Evolutionary conservation across 805 yeast genomes (phyloP).

Genomic region (Barnettozyma botsteinii): DNA sequence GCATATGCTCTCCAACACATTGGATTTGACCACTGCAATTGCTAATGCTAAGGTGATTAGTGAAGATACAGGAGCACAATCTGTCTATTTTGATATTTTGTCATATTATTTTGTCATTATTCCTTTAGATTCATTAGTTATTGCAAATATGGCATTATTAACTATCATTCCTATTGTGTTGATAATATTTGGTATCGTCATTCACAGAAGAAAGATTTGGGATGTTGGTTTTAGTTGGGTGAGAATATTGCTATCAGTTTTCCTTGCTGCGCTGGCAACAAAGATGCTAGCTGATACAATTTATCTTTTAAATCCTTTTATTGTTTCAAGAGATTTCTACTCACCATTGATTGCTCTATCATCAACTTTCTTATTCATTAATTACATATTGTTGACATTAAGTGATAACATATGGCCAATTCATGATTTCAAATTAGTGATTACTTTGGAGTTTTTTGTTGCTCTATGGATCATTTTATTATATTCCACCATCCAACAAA

Average conservation of each 20-base stretch:
- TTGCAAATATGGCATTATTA: slow-evolving; percentile 48
- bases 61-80: slow-evolving; percentile 31
- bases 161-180: slow-evolving; percentile 49
- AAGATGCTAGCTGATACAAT: slow-evolving; percentile 35
- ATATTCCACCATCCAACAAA: slow-evolving; percentile 43
- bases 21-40: slow-evolving; percentile 51
- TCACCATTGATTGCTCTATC: slow-evolving; percentile 46
- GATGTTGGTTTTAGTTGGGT: slow-evolving; percentile 40
- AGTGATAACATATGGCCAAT: slow-evolving; percentile 37
- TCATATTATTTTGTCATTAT: slow-evolving; percentile 51
- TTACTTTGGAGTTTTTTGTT: slow-evolving; percentile 48
- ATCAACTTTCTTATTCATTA: slow-evolving; percentile 44
- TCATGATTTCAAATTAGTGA: slow-evolving; percentile 54
- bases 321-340: slow-evolving; percentile 46
- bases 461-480: slow-evolving; percentile 53
- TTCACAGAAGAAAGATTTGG: slow-evolving; percentile 44
- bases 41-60: slow-evolving; percentile 33
- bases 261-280: slow-evolving; percentile 37
- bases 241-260: slow-evolving; percentile 56
- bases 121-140: slow-evolving; percentile 44
- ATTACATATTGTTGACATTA: slow-evolving; percentile 47
- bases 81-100: slow-evolving; percentile 61
- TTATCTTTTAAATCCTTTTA: slow-evolving; percentile 38
- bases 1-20: slow-evolving; percentile 74
- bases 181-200: slow-evolving; percentile 42